phyloP scores from a whole-genome alignment of 495 filamentous ascomycete genomes.

The Daldinia caldariorum region DNA sequence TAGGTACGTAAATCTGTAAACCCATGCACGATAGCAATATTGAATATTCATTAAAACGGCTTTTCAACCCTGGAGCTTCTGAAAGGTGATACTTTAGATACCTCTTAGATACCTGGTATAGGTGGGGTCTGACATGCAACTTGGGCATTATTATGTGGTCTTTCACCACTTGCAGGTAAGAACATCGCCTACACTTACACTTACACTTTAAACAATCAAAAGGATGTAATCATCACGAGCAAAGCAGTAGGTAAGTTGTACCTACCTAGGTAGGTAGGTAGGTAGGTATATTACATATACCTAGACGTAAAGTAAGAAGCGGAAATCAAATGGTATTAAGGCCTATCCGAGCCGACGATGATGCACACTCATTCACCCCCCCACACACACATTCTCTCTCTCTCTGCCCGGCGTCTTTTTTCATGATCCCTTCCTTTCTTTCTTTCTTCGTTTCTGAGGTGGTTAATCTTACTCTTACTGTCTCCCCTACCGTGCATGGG shows the following conservation, averaged over 20 bases:
- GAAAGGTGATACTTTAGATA: neutral
- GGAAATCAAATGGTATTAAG: constrained; percentile 12
- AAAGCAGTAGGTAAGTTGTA: no score
- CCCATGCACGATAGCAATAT: neutral
- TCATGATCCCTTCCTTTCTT: neutral
- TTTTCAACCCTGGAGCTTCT: neutral
- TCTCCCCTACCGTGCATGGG: neutral
- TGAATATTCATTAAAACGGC: constrained; percentile 3
- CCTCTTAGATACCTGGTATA: no score
- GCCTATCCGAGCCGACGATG: neutral
- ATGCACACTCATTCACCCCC: constrained; percentile 6
- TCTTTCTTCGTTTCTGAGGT: neutral
- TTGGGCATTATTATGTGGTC: neutral
- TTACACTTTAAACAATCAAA: neutral
- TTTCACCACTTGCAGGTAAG: neutral
- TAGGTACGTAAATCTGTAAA: neutral
- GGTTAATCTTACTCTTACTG: neutral
- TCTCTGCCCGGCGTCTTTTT: neutral
- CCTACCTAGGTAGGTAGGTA: no score
- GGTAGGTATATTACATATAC: no score
- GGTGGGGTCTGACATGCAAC: neutral
- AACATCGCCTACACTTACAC: no score
- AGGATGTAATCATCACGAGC: no score
- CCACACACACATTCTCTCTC: no score
- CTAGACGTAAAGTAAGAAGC: no score